phyloP scores from a whole-genome alignment of 2,329 filamentous ascomycete species.

The Chalaropsis ovoidea region DNA sequence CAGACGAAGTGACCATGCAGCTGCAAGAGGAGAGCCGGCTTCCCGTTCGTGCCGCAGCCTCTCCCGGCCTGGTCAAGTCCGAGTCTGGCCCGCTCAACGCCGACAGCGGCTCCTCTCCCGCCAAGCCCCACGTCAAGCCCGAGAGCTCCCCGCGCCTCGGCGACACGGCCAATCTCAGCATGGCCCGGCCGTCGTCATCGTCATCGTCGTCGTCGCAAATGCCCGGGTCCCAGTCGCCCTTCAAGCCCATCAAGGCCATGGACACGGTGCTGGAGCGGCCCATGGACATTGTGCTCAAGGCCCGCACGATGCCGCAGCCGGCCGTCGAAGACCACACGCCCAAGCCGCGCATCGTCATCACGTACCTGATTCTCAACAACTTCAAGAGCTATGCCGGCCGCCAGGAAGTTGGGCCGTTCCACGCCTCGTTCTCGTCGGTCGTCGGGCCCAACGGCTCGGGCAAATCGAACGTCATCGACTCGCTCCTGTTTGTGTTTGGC shows the following conservation, averaged over 20 bases:
- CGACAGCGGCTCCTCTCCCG: constrained; percentile 15
- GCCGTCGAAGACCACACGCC: constrained; percentile 65
- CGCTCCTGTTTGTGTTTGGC: constrained; percentile 94
- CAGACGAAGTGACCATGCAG: constrained; percentile 23
- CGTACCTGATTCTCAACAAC: constrained; percentile 82
- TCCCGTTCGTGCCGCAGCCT: constrained; percentile 4
- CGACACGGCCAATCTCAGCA: constrained; percentile 46
- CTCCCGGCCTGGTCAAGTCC: constrained; percentile 7
- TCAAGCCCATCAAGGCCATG: constrained; percentile 65
- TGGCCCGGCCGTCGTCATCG: constrained; percentile 41
- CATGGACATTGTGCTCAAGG: constrained; percentile 88
- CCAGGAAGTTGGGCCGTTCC: constrained; percentile 93
- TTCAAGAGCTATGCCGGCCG: constrained; percentile 98
- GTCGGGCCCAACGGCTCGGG: constrained; percentile 96
- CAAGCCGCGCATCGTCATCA: constrained; percentile 83
- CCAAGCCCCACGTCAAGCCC: constrained; percentile 18
- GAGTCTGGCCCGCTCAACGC: constrained; percentile 16
- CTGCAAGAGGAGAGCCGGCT: constrained; percentile 18
- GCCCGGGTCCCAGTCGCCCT: constrained; percentile 40
- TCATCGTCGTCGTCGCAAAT: constrained; percentile 31
- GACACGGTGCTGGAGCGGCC: constrained; percentile 74
- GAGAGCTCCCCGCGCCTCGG: constrained; percentile 13
- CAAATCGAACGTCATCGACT: constrained; percentile 98
- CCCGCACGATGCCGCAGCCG: constrained; percentile 57
- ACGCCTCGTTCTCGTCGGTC: constrained; percentile 93